Evolutionary conservation across 768 basidiomycete species (phyloP), one percentile per base, ranked within the genome.

Genomic region (Vararia minispora): DNA sequence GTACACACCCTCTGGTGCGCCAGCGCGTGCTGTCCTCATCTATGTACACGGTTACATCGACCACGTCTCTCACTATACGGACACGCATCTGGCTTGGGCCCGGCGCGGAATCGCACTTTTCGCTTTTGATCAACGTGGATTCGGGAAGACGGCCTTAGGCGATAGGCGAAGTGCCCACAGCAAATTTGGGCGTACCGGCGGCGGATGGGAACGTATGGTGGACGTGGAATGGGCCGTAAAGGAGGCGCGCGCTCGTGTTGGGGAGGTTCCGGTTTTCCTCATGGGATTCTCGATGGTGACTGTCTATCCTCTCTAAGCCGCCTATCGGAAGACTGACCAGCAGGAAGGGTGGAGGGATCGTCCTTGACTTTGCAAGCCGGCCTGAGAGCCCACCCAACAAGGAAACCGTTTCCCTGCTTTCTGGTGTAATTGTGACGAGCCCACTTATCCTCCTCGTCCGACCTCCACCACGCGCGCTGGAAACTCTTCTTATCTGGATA

Each of bases 31-130:
- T 3, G 53, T 65, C 13, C 45, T 87, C 23, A 69, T 88, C 46
- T 83, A 80, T 52, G 53, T 83, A 9, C 85, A 88, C 50, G 86
- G 86, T 25, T 89, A 87, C 51, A 71, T 68, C 18, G 84, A 86
- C 44, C 83, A 87, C 51, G 57, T 80, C 35, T 76, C 66, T 6
- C 74, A 83, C 28, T 85, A 85, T 49, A 64, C 73, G n/a, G 66
- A 79, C 40, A 71, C 75, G 41, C 85, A 85, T 49, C 63, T 66
- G 8, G 48, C 58, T 5, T 67, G 76, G 43, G 62, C 74, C 5
- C 59, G 65, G 22, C 64, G 61, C 26, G 72, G 69, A 1, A 63
- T 88, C 40, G 69, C 71, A 10, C 65, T 88, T 27, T 85, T 87
- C 49, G 58, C 82, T 1, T 80, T 71, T 50, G 86, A 88, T 63